phyloP scores from a whole-genome alignment of 768 basidiomycete species.

The Glaciozyma martinii region DNA sequence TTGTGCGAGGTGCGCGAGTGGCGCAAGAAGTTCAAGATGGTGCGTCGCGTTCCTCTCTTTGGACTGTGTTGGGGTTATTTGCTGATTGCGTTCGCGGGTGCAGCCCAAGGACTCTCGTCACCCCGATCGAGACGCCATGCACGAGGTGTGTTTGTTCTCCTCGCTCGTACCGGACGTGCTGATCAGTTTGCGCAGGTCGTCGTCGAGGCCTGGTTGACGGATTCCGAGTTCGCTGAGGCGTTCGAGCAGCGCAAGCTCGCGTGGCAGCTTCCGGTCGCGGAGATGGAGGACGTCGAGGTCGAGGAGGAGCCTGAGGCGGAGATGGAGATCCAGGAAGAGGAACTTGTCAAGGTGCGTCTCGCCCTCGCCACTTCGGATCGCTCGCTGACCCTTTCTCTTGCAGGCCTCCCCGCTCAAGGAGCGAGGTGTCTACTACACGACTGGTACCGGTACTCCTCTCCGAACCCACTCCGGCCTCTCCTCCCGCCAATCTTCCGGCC shows the following conservation, averaged over 20 bases:
- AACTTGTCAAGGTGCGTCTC: not conserved
- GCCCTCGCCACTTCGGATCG: not conserved
- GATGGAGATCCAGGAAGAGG: not conserved
- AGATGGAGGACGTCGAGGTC: slow-evolving; percentile 1
- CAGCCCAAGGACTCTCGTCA: slow-evolving; percentile 19
- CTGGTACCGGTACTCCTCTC: slow-evolving; percentile 13
- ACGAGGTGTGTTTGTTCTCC: slow-evolving; percentile 24
- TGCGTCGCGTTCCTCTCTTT: not conserved
- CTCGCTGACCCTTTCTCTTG: not conserved
- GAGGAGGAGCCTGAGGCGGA: not conserved
- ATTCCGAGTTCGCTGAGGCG: slow-evolving; percentile 1
- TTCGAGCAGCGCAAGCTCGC: slow-evolving; percentile 12
- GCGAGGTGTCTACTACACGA: slow-evolving; percentile 5
- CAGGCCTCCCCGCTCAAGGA: not conserved
- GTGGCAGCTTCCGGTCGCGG: slow-evolving; percentile 18
- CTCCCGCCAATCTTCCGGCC: not conserved
- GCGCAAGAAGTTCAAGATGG: slow-evolving; percentile 10
- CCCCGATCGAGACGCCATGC: slow-evolving; percentile 13
- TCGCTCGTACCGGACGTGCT: no score
- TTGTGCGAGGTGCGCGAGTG: slow-evolving; percentile 21
- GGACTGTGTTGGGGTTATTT: no score
- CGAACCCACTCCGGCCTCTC: slow-evolving; percentile 8
- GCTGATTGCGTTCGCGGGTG: not conserved
- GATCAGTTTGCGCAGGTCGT: not conserved
- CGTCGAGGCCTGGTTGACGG: slow-evolving; percentile 23